These are phyloP conservation scores for Neonectria coccinea DNA, from an alignment of 2,329 filamentous ascomycete genomes.

Conservation along the genomic window DNA sequence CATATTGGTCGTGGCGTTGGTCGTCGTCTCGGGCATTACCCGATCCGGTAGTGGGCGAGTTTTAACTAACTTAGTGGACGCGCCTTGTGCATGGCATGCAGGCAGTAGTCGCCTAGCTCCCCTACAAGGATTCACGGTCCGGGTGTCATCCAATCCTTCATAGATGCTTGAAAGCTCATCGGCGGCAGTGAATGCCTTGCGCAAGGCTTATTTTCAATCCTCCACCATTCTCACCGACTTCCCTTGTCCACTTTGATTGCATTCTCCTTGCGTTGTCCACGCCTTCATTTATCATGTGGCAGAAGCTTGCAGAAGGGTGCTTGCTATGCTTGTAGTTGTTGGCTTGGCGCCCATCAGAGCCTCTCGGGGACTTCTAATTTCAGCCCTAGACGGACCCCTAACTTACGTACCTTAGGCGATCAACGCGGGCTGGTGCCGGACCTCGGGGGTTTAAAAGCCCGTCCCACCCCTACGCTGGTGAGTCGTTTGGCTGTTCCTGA, in stretches of 20 bases:
- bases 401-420: neutral
- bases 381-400: conserved; percentile 6
- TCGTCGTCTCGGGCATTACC: conserved; percentile 19
- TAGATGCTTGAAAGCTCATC: neutral
- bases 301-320: neutral
- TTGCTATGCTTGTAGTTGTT: neutral
- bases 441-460: neutral
- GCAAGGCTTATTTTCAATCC: neutral
- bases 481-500: neutral
- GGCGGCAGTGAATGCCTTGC: neutral
- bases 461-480: neutral
- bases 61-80: conserved; percentile 2
- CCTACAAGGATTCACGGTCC: neutral
- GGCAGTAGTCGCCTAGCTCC: neutral
- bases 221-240: neutral
- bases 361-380: conserved; percentile 8
- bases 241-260: neutral
- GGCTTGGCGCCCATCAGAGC: neutral
- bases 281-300: neutral
- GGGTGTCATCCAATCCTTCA: neutral
- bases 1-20: too few relatives aligned
- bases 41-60: conserved; percentile 10
- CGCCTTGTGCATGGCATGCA: conserved; percentile 1
- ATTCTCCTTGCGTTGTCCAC: neutral
- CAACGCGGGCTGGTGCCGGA: neutral